Percentiles rank a stretch among this genome's conserved stretches.
Evolutionary conservation across 495 filamentous ascomycete species (phyloP).

Genomic region (Neurospora africana): DNA sequence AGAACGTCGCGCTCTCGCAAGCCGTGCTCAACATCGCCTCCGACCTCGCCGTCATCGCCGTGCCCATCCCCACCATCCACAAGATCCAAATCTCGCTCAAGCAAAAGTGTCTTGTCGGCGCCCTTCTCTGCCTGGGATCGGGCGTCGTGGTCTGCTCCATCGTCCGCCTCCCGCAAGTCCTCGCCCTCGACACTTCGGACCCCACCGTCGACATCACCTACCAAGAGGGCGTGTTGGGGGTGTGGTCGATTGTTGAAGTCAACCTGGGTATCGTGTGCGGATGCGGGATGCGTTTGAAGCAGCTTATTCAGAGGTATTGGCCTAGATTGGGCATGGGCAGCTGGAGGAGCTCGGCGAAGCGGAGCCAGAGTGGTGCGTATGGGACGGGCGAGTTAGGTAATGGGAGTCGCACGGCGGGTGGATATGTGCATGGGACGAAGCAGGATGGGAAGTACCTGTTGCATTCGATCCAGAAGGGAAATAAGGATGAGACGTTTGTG

Average conservation of each 20-base stretch:
- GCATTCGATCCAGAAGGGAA: conserved; percentile 10
- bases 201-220: conserved; percentile 10
- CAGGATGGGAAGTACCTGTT: conserved; percentile 8
- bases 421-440: neutral
- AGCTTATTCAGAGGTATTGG: conserved; percentile 7
- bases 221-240: conserved; percentile 11
- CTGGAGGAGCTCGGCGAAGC: neutral
- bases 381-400: conserved; percentile 1
- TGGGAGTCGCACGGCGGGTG: neutral
- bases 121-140: conserved; percentile 12
- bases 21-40: conserved; percentile 31
- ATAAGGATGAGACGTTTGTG: neutral
- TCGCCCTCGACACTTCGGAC: neutral
- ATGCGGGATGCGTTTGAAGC: conserved; percentile 17
- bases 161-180: conserved; percentile 14
- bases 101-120: conserved; percentile 8
- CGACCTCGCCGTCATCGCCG: conserved; percentile 28
- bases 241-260: conserved; percentile 34
- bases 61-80: conserved; percentile 30
- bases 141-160: conserved; percentile 17
- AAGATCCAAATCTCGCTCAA: conserved; percentile 14
- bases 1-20: conserved; percentile 20
- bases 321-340: conserved; percentile 8
- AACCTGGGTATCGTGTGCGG: conserved; percentile 29
- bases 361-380: neutral